These are phyloP conservation scores for Haplographium delicatum DNA, from an alignment of 495 filamentous ascomycete species.

Conservation along the genomic window DNA sequence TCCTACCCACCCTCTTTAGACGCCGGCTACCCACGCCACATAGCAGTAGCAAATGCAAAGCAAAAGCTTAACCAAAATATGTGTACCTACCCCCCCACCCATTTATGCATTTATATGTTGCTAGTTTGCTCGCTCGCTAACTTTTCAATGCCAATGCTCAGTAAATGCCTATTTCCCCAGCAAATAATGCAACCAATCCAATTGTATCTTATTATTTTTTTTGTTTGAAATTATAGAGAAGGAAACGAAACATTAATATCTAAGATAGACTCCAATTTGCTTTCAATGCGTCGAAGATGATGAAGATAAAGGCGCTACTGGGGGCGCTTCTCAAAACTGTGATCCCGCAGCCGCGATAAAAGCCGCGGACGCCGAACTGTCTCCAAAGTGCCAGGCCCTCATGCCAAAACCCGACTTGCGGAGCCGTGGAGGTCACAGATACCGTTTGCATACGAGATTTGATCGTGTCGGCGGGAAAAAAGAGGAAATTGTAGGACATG, in stretches of 20 bases:
- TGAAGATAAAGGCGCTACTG: slow-evolving; percentile 96
- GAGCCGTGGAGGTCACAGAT: slow-evolving; percentile 45
- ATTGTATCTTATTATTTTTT: too few relatives aligned
- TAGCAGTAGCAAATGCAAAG: too few relatives aligned
- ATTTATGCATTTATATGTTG: too few relatives aligned
- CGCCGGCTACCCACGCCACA: too few relatives aligned
- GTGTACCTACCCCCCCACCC: too few relatives aligned
- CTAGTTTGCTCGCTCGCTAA: too few relatives aligned
- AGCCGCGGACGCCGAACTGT: slow-evolving; percentile 70
- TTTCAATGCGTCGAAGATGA: slow-evolving; percentile 81
- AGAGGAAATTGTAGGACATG: slow-evolving; percentile 91
- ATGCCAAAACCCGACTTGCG: slow-evolving; percentile 55
- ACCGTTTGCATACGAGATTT: slow-evolving; percentile 95
- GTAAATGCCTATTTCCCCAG: too few relatives aligned
- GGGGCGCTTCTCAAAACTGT: slow-evolving; percentile 83
- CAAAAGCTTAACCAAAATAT: too few relatives aligned
- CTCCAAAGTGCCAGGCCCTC: slow-evolving; percentile 69
- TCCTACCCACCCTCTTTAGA: too few relatives aligned
- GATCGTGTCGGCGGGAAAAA: slow-evolving; percentile 95
- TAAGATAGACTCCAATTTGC: slow-evolving; percentile 42
- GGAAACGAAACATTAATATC: neutral
- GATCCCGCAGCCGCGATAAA: slow-evolving; percentile 94
- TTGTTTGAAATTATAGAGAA: neutral
- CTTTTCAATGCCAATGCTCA: too few relatives aligned
- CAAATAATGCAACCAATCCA: too few relatives aligned